Evolutionary conservation across 2,329 filamentous ascomycete species (phyloP).

Genomic region (Kalmusia sp.): DNA sequence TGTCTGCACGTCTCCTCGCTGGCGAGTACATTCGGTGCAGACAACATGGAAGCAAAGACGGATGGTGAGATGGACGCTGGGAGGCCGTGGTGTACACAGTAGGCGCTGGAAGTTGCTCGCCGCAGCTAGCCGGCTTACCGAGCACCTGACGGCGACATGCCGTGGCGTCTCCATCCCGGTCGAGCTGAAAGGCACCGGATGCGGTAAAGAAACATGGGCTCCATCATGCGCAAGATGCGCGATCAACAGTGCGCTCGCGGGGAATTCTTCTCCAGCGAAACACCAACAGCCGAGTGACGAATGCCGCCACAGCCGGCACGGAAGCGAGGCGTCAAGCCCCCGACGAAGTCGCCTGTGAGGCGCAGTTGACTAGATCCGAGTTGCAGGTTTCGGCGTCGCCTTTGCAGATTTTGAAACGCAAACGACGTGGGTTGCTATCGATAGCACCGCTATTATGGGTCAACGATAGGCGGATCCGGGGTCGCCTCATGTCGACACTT

Average conservation of each 20-base stretch:
- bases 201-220: slow-evolving; percentile 15
- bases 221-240: slow-evolving; percentile 32
- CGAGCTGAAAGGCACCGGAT: slow-evolving; percentile 37
- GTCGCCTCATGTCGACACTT: slow-evolving; percentile 20
- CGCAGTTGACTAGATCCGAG: slow-evolving; percentile 31
- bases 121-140: slow-evolving; percentile 5
- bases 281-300: slow-evolving; percentile 20
- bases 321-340: slow-evolving; percentile 11
- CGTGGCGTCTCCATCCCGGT: slow-evolving; percentile 30
- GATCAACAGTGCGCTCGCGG: slow-evolving; percentile 16
- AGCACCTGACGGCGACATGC: slow-evolving; percentile 19
- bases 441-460: slow-evolving; percentile 36
- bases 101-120: not conserved
- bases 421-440: slow-evolving; percentile 38
- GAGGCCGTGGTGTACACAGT: slow-evolving; percentile 17
- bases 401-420: slow-evolving; percentile 43
- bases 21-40: slow-evolving; percentile 20
- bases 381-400: slow-evolving; percentile 30
- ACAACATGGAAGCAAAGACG: slow-evolving; percentile 20
- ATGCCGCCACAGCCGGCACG: slow-evolving; percentile 37
- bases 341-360: slow-evolving; percentile 37
- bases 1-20: slow-evolving; percentile 24
- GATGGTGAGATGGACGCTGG: slow-evolving; percentile 17
- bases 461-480: slow-evolving; percentile 35
- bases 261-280: slow-evolving; percentile 15